Conservation (phyloP, 2,329 filamentous ascomycete genomes). For the Aspergillus fijiensis region DNA sequence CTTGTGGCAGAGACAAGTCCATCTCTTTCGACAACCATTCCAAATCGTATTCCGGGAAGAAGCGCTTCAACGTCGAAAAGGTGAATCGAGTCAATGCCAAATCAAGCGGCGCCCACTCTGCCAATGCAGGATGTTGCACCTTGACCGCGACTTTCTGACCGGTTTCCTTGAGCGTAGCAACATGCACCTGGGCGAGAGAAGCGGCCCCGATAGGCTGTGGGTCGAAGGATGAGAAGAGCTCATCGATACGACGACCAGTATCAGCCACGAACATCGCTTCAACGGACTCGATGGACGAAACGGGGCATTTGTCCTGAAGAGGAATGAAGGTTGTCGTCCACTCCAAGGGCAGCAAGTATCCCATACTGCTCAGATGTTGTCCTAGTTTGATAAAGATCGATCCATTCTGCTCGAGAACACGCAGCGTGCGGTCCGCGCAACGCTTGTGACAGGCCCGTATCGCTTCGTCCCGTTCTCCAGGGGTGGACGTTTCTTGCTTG, state of each 20-base stretch:
- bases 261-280: slow-evolving; percentile 82
- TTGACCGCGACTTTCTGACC: slow-evolving; percentile 92
- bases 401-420: slow-evolving; percentile 89
- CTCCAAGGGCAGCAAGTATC: slow-evolving; percentile 84
- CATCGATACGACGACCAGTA: slow-evolving; percentile 73
- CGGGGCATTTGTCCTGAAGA: slow-evolving; percentile 90
- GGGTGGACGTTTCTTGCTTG: slow-evolving; percentile 64
- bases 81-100: slow-evolving; percentile 83
- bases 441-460: slow-evolving; percentile 85
- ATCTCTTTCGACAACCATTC: slow-evolving; percentile 95
- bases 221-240: slow-evolving; percentile 85
- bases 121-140: slow-evolving; percentile 86
- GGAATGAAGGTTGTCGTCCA: slow-evolving; percentile 97
- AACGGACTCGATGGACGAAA: slow-evolving; percentile 85
- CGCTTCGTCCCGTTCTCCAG: slow-evolving; percentile 63
- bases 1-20: slow-evolving; percentile 83
- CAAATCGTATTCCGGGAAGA: slow-evolving; percentile 96
- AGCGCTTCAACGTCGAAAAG: slow-evolving; percentile 83
- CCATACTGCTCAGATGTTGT: slow-evolving; percentile 94
- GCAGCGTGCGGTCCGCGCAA: slow-evolving; percentile 83
- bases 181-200: slow-evolving; percentile 90
- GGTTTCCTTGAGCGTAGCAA: slow-evolving; percentile 77
- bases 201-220: slow-evolving; percentile 82
- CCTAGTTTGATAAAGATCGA: slow-evolving; percentile 98
- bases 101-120: slow-evolving; percentile 87